Evolutionary conservation across 371 early-diverging fungal species (phyloP).

Genomic region (Chytridium lagenaria): DNA sequence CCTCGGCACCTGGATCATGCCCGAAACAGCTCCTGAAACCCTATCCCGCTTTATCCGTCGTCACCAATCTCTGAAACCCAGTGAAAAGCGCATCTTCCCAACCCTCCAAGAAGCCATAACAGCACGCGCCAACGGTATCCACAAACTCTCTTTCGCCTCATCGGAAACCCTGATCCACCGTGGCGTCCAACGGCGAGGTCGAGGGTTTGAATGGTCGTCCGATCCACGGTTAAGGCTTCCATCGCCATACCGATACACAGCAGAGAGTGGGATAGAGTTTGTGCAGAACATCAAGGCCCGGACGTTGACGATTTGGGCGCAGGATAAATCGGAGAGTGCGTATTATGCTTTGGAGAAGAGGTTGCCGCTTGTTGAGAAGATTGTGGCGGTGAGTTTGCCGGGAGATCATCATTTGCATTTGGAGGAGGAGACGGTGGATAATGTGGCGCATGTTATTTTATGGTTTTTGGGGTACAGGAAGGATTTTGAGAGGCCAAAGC

Average conservation of each 20-base stretch:
- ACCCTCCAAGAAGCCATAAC: constrained; percentile 23
- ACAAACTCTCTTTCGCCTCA: constrained; percentile 18
- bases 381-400: constrained; percentile 19
- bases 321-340: constrained; percentile 18
- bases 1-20: constrained; percentile 23
- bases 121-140: constrained; percentile 33
- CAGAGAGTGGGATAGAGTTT: constrained; percentile 24
- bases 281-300: constrained; percentile 24
- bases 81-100: neutral
- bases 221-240: constrained; percentile 19
- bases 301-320: constrained; percentile 27
- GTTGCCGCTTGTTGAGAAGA: constrained; percentile 2
- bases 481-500: neutral
- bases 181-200: neutral
- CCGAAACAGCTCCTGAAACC: neutral
- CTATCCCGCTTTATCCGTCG: neutral
- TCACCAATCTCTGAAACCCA: neutral
- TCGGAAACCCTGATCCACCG: constrained; percentile 15
- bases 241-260: constrained; percentile 13
- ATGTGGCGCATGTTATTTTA: constrained; percentile 26
- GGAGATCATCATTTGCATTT: constrained; percentile 38
- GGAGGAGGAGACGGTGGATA: constrained; percentile 27
- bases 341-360: constrained; percentile 13
- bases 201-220: constrained; percentile 11
- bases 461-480: constrained; percentile 19